Percentiles rank a stretch among this genome's conserved stretches.
Conservation (phyloP, 495 filamentous ascomycete species). For the Podospora conica region DNA sequence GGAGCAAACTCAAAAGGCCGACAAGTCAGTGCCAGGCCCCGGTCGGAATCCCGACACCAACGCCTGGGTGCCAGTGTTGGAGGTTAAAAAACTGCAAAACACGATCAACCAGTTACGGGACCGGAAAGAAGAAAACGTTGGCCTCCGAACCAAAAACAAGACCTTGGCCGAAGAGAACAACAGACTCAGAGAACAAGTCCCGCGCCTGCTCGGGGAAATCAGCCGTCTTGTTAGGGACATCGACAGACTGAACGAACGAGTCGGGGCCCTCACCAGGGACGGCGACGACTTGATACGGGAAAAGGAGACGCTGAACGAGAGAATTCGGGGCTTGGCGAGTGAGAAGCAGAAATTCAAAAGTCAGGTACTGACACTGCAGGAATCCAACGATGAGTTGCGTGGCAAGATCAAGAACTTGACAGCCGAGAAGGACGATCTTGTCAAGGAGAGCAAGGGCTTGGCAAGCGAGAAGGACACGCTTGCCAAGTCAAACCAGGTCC, state of each 20-base stretch:
- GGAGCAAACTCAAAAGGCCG: not conserved
- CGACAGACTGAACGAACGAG: not conserved
- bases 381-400: not conserved
- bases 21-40: not conserved
- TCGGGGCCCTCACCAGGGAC: not conserved
- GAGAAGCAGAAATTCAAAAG: not conserved
- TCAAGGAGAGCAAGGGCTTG: not conserved
- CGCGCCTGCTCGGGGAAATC: too few relatives aligned
- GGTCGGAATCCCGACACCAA: too few relatives aligned
- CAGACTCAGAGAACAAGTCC: not conserved
- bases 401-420: not conserved
- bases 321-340: not conserved
- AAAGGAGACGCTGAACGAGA: not conserved
- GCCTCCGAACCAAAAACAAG: not conserved
- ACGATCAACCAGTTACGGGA: not conserved
- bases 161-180: not conserved
- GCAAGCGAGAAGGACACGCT: not conserved
- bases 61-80: too few relatives aligned
- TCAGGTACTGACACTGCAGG: not conserved
- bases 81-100: not conserved
- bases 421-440: not conserved
- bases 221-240: too few relatives aligned
- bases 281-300: not conserved
- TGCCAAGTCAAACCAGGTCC: not conserved
- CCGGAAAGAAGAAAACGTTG: not conserved